Conservation (phyloP, 495 filamentous ascomycete species). For the Aspergillus haitiensis region DNA sequence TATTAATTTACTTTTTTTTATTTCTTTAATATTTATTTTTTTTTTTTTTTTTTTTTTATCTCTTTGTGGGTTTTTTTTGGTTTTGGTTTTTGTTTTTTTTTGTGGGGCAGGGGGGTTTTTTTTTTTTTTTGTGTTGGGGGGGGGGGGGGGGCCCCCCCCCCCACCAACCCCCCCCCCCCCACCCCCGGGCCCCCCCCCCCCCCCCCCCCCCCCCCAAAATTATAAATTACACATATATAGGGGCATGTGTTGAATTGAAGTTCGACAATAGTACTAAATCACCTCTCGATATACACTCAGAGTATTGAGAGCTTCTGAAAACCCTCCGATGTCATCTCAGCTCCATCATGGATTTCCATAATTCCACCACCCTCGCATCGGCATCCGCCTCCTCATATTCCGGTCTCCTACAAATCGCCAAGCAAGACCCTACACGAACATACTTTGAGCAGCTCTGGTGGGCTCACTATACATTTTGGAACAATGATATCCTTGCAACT, state of each 20-base stretch:
- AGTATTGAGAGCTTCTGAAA: too few relatives aligned
- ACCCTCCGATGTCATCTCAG: neutral
- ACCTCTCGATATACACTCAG: too few relatives aligned
- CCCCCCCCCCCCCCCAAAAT: neutral
- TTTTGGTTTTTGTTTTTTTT: too few relatives aligned
- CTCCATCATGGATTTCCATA: constrained; percentile 23
- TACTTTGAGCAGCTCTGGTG: constrained; percentile 83
- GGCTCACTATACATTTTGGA: constrained; percentile 97
- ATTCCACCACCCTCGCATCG: constrained; percentile 9
- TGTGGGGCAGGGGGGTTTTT: too few relatives aligned
- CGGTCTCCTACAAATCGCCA: constrained; percentile 37
- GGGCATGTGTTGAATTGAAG: neutral
- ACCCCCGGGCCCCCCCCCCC: too few relatives aligned
- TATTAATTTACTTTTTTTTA: too few relatives aligned
- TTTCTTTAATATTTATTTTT: too few relatives aligned
- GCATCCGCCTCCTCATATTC: constrained; percentile 14
- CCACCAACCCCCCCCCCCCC: too few relatives aligned
- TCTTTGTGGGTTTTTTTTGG: too few relatives aligned
- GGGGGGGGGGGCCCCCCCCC: too few relatives aligned
- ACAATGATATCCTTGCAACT: constrained; percentile 92
- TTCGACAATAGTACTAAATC: neutral
- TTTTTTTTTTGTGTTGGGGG: too few relatives aligned
- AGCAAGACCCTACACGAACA: constrained; percentile 85
- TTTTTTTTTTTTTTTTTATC: too few relatives aligned
- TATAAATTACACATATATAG: constrained; percentile 10